A percentile compares a stretch with the other conserved stretches of the same genome.
Conservation (phyloP, 306 rosid genomes). For the Gastrolobium villosum region DNA sequence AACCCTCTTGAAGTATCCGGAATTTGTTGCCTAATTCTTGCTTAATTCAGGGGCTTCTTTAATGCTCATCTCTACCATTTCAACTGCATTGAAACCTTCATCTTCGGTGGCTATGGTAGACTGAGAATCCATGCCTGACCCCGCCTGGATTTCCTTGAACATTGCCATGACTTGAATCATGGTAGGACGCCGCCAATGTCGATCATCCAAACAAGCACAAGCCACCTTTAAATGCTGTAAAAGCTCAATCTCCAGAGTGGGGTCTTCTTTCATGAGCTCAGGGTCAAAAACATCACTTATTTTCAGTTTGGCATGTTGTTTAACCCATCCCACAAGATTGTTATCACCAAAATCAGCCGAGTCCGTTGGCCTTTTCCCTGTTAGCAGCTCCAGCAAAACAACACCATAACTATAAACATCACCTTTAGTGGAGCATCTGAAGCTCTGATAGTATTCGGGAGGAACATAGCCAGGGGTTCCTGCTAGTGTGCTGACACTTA, state of each 20-base stretch:
- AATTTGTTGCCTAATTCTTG: constrained; percentile 59
- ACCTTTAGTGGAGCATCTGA: constrained; percentile 89
- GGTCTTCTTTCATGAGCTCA: constrained; percentile 88
- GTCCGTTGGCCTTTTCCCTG: constrained; percentile 90
- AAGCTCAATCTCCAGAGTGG: constrained; percentile 82
- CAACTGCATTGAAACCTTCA: constrained; percentile 65
- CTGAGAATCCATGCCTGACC: constrained; percentile 87
- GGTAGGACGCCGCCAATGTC: constrained; percentile 82
- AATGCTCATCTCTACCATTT: constrained; percentile 90
- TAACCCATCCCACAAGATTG: constrained; percentile 99
- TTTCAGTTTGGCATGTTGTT: constrained; percentile 85
- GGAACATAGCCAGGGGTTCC: constrained; percentile 99
- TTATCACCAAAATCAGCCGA: constrained; percentile 95
- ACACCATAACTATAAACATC: constrained; percentile 97
- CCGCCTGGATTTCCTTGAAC: constrained; percentile 97
- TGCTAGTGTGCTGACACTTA: constrained; percentile 95
- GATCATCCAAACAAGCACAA: constrained; percentile 86
- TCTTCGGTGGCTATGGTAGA: constrained; percentile 78
- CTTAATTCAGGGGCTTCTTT: constrained; percentile 80
- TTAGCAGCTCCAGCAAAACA: constrained; percentile 87
- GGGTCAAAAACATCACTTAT: constrained; percentile 84
- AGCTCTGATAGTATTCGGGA: constrained; percentile 97
- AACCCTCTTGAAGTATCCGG: constrained; percentile 45
- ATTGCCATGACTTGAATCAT: constrained; percentile 92
- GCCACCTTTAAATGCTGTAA: constrained; percentile 89